Evolutionary conservation across 2,329 filamentous ascomycete species (phyloP).

Genomic region (Sarocladiaceae sp.): DNA sequence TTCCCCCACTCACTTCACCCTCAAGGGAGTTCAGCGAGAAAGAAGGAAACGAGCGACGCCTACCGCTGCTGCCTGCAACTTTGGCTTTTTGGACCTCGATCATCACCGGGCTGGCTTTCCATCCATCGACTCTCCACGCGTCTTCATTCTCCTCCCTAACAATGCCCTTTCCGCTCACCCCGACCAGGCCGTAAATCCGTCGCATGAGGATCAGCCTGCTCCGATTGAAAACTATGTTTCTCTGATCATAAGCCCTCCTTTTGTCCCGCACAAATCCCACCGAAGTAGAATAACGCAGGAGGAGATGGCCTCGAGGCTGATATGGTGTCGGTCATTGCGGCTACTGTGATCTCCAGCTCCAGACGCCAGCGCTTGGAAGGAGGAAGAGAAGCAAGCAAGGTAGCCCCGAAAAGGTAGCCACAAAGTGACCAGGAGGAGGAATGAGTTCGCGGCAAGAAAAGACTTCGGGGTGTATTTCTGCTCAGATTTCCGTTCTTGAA

Average conservation of each 20-base stretch:
- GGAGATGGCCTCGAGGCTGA: slow-evolving; percentile 14
- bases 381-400: not conserved
- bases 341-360: slow-evolving; percentile 14
- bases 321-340: slow-evolving; percentile 30
- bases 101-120: slow-evolving; percentile 37
- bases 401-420: too few species aligned
- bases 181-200: slow-evolving; percentile 7
- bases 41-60: slow-evolving; percentile 2
- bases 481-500: slow-evolving; percentile 11
- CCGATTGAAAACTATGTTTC: slow-evolving; percentile 48
- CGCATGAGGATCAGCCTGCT: slow-evolving; percentile 35
- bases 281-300: not conserved
- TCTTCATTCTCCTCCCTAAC: not conserved
- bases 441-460: not conserved
- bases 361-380: slow-evolving; percentile 9
- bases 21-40: too few species aligned
- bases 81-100: slow-evolving; percentile 51
- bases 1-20: too few species aligned
- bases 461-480: not conserved
- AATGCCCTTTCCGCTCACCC: slow-evolving; percentile 12
- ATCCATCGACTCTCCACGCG: slow-evolving; percentile 9
- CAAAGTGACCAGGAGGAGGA: not conserved
- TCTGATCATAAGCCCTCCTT: slow-evolving; percentile 22
- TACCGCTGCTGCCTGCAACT: slow-evolving; percentile 45
- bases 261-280: slow-evolving; percentile 1